These are phyloP conservation scores for Exophiala sideris DNA, from an alignment of 2,329 filamentous ascomycete species.

Conservation along the genomic window DNA sequence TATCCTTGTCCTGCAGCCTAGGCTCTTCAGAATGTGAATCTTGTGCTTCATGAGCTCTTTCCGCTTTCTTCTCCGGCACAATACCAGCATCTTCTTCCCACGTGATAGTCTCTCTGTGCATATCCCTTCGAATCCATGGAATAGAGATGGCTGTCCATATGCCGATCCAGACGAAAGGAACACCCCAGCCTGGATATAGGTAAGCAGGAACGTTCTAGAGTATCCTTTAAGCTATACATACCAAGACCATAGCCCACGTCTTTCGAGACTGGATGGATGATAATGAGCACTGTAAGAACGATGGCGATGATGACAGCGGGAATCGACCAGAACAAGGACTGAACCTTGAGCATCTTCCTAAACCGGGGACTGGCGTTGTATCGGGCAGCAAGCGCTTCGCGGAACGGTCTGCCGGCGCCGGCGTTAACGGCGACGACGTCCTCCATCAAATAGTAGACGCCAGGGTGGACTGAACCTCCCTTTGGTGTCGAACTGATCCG, in stretches of 20 bases:
- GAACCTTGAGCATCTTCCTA: constrained; percentile 50
- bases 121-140: constrained; percentile 45
- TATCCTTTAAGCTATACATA: constrained; percentile 10
- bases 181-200: constrained; percentile 37
- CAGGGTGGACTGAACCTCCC: constrained; percentile 57
- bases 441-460: constrained; percentile 63
- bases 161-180: constrained; percentile 42
- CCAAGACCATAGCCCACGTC: constrained; percentile 46
- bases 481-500: constrained; percentile 63
- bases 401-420: constrained; percentile 54
- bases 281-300: constrained; percentile 48
- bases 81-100: constrained; percentile 34
- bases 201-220: constrained; percentile 1
- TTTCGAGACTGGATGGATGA: constrained; percentile 43
- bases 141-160: constrained; percentile 46
- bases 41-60: not conserved
- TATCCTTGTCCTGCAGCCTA: constrained; percentile 3
- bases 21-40: not conserved
- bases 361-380: constrained; percentile 56
- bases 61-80: constrained; percentile 15
- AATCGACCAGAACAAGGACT: constrained; percentile 58
- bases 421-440: constrained; percentile 67
- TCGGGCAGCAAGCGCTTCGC: constrained; percentile 49
- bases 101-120: constrained; percentile 43
- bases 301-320: constrained; percentile 49